A percentile compares a stretch with the other conserved stretches of the same genome.
These are phyloP conservation scores for Lindgomyces ingoldianus DNA, from an alignment of 495 filamentous ascomycete genomes.

Conservation along the genomic window DNA sequence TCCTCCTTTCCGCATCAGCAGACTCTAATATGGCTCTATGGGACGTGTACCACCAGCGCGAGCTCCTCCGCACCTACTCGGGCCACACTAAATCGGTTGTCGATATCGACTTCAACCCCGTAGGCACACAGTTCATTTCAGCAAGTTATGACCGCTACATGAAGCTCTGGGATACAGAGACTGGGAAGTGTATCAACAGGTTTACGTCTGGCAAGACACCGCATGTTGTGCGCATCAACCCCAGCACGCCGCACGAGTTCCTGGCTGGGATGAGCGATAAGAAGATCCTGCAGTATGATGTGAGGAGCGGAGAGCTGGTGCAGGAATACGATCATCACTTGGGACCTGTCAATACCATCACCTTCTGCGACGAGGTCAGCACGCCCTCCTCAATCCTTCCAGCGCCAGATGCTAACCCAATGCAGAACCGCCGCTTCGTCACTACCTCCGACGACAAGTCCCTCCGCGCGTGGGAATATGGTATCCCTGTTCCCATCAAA, in stretches of 20 bases:
- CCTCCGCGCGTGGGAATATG: slow-evolving; percentile 94
- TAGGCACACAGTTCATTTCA: slow-evolving; percentile 86
- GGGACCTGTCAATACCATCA: slow-evolving; percentile 95
- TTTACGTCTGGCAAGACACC: slow-evolving; percentile 93
- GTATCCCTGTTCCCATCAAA: slow-evolving; percentile 88
- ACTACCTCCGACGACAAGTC: slow-evolving; percentile 96
- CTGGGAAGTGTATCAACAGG: slow-evolving; percentile 78
- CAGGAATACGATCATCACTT: slow-evolving; percentile 99
- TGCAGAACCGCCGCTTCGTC: slow-evolving; percentile 93
- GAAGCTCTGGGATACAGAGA: slow-evolving; percentile 98
- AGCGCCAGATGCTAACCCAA: slow-evolving; percentile 73
- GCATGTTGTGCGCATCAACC: slow-evolving; percentile 93
- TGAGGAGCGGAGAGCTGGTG: slow-evolving; percentile 75
- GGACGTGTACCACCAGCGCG: slow-evolving; percentile 86
- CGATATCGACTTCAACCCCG: slow-evolving; percentile 81
- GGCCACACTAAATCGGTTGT: slow-evolving; percentile 89
- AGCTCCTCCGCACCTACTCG: slow-evolving; percentile 83
- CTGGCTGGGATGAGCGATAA: slow-evolving; percentile 96
- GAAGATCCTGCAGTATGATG: slow-evolving; percentile 98
- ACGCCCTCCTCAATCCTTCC: neutral
- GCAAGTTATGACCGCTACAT: slow-evolving; percentile 91
- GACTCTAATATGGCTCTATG: slow-evolving; percentile 92
- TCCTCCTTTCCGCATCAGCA: slow-evolving; percentile 81
- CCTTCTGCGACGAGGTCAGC: slow-evolving; percentile 77
- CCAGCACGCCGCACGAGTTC: slow-evolving; percentile 79